phyloP scores from a whole-genome alignment of 371 early-diverging fungal genomes.

The Mortierella polycephala region DNA sequence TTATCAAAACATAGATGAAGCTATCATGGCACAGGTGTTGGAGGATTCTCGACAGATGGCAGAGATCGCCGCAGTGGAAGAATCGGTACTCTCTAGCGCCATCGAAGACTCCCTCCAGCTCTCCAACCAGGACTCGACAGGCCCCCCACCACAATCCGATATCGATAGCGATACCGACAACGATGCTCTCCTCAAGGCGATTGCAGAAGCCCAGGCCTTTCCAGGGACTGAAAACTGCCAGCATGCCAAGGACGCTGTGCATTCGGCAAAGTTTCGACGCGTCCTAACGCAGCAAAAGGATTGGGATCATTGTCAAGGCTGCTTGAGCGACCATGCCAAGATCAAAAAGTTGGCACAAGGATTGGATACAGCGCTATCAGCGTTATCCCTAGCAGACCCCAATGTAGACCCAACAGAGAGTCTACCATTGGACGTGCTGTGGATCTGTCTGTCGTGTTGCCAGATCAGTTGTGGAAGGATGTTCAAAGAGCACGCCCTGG shows the following conservation, averaged over 20 bases:
- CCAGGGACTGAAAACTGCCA: constrained; percentile 15
- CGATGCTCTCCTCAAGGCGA: too few relatives aligned
- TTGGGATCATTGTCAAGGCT: constrained; percentile 44
- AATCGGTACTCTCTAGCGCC: constrained; percentile 14
- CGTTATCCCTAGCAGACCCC: constrained; percentile 1
- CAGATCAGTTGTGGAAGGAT: constrained; percentile 49
- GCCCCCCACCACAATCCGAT: too few relatives aligned
- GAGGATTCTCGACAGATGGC: constrained; percentile 14
- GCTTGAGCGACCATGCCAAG: constrained; percentile 2
- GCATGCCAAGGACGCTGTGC: constrained; percentile 39
- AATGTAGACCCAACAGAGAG: constrained; percentile 5
- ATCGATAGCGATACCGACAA: too few relatives aligned
- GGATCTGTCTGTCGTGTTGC: constrained; percentile 54
- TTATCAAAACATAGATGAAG: constrained; percentile 13
- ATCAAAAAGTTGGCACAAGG: constrained; percentile 21
- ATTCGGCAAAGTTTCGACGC: constrained; percentile 13
- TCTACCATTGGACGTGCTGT: constrained; percentile 29
- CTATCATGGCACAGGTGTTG: constrained; percentile 15
- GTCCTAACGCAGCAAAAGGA: constrained; percentile 21
- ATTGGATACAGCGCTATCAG: not conserved
- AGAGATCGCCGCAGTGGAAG: constrained; percentile 10
- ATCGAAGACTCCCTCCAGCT: constrained; percentile 21
- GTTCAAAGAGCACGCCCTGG: constrained; percentile 30
- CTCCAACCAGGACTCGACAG: not conserved
- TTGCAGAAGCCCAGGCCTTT: too few relatives aligned